phyloP scores from a whole-genome alignment of 805 yeast genomes.

The Starmerella stellata region DNA sequence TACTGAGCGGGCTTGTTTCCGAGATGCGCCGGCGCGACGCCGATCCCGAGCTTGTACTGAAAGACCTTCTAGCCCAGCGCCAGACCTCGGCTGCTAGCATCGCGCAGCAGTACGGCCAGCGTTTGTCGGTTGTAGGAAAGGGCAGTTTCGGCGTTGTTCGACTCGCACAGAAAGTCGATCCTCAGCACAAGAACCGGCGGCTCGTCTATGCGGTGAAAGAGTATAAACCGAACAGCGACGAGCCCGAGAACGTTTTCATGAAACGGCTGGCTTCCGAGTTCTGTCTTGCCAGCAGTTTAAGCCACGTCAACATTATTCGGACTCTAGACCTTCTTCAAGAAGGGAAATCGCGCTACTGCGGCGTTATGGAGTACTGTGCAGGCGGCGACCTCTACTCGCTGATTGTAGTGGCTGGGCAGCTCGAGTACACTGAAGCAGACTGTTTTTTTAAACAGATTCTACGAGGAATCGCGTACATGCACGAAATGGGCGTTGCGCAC shows the following conservation, averaged over 20 bases:
- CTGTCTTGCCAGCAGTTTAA: slow-evolving; percentile 60
- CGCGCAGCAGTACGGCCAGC: slow-evolving; percentile 77
- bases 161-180: slow-evolving; percentile 46
- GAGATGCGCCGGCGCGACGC: slow-evolving; percentile 9
- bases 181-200: slow-evolving; percentile 23
- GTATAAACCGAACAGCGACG: slow-evolving; percentile 41
- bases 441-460: slow-evolving; percentile 74
- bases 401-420: slow-evolving; percentile 32
- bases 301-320: slow-evolving; percentile 55
- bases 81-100: slow-evolving; percentile 23
- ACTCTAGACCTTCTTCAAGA: slow-evolving; percentile 64
- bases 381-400: slow-evolving; percentile 61
- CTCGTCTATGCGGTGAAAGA: slow-evolving; percentile 56
- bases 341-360: slow-evolving; percentile 49
- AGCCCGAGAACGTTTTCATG: slow-evolving; percentile 36
- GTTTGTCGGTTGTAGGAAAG: slow-evolving; percentile 79
- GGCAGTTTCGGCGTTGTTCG: slow-evolving; percentile 90
- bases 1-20: slow-evolving; percentile 11
- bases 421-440: slow-evolving; percentile 56
- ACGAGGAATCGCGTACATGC: slow-evolving; percentile 68
- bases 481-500: slow-evolving; percentile 79
- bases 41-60: slow-evolving; percentile 14
- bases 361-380: slow-evolving; percentile 88
- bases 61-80: slow-evolving; percentile 6
- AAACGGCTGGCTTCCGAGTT: slow-evolving; percentile 75